Evolutionary conservation across 345 rosid genomes (phyloP).

Genomic region (Pseudoturritis turrita): DNA sequence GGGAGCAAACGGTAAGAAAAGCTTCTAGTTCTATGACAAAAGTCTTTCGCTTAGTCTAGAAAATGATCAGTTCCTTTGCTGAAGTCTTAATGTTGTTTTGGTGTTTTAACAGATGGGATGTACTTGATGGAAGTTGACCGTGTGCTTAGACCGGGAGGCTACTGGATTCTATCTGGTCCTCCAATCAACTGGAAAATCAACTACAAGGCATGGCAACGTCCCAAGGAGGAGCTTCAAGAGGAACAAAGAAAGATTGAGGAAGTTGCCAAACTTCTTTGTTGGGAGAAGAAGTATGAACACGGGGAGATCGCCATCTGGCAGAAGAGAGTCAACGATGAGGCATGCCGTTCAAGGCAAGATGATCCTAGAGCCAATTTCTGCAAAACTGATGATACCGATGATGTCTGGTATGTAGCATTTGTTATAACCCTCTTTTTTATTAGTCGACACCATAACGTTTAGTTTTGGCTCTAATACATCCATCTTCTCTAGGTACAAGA

Average conservation of each 20-base stretch:
- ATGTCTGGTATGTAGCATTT: slow-evolving; percentile 70
- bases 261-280: slow-evolving; percentile 81
- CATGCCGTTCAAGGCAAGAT: slow-evolving; percentile 60
- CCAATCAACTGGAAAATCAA: slow-evolving; percentile 91
- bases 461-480: background rate
- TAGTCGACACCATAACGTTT: background rate
- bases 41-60: background rate
- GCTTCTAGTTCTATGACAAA: background rate
- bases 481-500: slow-evolving; percentile 65
- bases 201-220: slow-evolving; percentile 93
- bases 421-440: background rate
- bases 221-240: slow-evolving; percentile 85
- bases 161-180: slow-evolving; percentile 97
- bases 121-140: slow-evolving; percentile 96
- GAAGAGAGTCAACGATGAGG: slow-evolving; percentile 59
- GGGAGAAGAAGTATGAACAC: slow-evolving; percentile 89
- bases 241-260: slow-evolving; percentile 90
- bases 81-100: background rate
- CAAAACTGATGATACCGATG: slow-evolving; percentile 63
- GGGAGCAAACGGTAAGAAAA: slow-evolving; percentile 81
- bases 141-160: slow-evolving; percentile 96
- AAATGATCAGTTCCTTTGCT: background rate
- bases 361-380: slow-evolving; percentile 66
- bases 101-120: slow-evolving; percentile 62
- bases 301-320: slow-evolving; percentile 97